phyloP scores from a whole-genome alignment of 345 rosid species.

The Rhizophora mangle region DNA sequence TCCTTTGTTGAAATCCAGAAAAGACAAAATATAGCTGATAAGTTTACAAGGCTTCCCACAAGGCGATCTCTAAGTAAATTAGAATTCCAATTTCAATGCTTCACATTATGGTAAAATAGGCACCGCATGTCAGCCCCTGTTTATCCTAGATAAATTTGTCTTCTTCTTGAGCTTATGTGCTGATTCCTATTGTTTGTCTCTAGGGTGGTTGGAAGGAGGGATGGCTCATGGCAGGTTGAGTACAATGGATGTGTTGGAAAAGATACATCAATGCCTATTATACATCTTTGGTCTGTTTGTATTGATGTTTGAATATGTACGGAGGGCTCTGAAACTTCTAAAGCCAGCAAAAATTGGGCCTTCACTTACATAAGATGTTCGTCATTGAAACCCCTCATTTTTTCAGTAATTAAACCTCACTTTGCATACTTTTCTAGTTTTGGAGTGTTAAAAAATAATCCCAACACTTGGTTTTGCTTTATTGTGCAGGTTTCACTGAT shows the following conservation, averaged over 20 bases:
- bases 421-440: background rate
- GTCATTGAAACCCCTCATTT: constrained; percentile 8
- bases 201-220: constrained; percentile 45
- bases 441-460: background rate
- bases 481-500: constrained; percentile 20
- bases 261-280: constrained; percentile 44
- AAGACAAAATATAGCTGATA: background rate
- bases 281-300: constrained; percentile 59
- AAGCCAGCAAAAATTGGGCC: constrained; percentile 59
- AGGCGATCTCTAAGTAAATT: background rate
- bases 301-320: constrained; percentile 47
- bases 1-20: background rate
- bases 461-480: background rate
- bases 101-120: background rate
- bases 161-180: constrained; percentile 5
- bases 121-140: background rate
- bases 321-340: constrained; percentile 41
- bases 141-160: background rate
- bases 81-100: background rate
- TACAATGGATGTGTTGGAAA: constrained; percentile 38
- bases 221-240: constrained; percentile 25
- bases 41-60: background rate
- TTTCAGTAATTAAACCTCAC: constrained; percentile 6
- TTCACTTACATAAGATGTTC: constrained; percentile 38
- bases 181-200: constrained; percentile 7